Percentiles rank a stretch among this genome's conserved stretches.
Conservation (phyloP, 1,284 basidiomycete genomes). For the Naganishia albida region DNA sequence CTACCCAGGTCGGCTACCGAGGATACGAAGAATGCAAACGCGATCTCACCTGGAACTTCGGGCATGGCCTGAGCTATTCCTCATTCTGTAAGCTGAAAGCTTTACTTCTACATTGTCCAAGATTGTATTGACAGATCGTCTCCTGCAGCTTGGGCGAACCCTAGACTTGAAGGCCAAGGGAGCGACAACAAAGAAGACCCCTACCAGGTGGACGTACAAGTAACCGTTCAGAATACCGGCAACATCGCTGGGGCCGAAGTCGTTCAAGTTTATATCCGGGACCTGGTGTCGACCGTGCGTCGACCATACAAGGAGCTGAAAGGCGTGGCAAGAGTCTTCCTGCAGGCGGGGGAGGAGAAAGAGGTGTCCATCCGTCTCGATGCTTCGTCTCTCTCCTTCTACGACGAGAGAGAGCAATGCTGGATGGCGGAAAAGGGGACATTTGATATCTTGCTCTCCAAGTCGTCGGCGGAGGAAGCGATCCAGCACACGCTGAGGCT, state of each 20-base stretch:
- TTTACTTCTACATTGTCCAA: neutral
- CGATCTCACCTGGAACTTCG: conserved; percentile 49
- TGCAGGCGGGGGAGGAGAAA: conserved; percentile 56
- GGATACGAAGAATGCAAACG: conserved; percentile 32
- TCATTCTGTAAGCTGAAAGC: conserved; percentile 49
- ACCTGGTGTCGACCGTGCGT: conserved; percentile 30
- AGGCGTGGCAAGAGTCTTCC: conserved; percentile 58
- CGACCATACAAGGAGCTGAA: conserved; percentile 55
- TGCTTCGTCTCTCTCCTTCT: conserved; percentile 57
- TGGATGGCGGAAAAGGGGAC: conserved; percentile 59
- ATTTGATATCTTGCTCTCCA: conserved; percentile 55
- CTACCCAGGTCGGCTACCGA: conserved; percentile 29
- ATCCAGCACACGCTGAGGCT: neutral
- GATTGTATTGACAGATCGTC: conserved; percentile 38
- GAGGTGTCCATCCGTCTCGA: conserved; percentile 39
- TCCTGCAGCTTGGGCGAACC: conserved; percentile 7
- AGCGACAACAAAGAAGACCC: conserved; percentile 7
- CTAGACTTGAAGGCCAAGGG: conserved; percentile 1
- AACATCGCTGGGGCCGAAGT: conserved; percentile 27
- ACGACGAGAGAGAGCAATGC: conserved; percentile 51
- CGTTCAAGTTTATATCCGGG: conserved; percentile 39
- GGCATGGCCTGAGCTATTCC: conserved; percentile 60
- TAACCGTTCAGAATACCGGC: conserved; percentile 39
- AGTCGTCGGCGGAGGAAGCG: conserved; percentile 30
- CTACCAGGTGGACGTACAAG: too few relatives aligned